Conservation (phyloP, 1,284 basidiomycete genomes). For the Meira nashicola region DNA sequence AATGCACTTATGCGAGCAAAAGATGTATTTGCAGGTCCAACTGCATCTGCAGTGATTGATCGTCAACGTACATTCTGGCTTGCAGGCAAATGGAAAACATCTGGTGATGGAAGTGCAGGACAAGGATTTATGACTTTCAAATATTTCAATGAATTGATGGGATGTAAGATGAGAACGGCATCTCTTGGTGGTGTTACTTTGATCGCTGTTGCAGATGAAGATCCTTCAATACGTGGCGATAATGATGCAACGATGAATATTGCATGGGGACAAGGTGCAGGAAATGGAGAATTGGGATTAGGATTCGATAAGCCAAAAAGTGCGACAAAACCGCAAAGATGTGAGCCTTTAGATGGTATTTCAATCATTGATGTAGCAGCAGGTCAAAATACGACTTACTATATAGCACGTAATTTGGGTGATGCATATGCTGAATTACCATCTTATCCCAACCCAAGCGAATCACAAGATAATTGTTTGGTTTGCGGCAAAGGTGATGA, state of each 20-base stretch:
- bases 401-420: conserved; percentile 64
- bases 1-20: conserved; percentile 65
- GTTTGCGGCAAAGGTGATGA: conserved; percentile 64
- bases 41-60: conserved; percentile 78
- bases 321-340: conserved; percentile 73
- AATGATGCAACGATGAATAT: conserved; percentile 73
- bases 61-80: conserved; percentile 72
- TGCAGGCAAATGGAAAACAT: conserved; percentile 72
- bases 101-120: conserved; percentile 69
- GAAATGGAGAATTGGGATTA: conserved; percentile 74
- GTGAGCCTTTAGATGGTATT: conserved; percentile 68
- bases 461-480: conserved; percentile 67
- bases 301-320: conserved; percentile 76
- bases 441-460: conserved; percentile 58
- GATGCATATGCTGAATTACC: conserved; percentile 39
- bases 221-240: conserved; percentile 49
- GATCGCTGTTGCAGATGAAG: conserved; percentile 68
- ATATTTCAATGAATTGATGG: conserved; percentile 46
- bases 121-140: conserved; percentile 35
- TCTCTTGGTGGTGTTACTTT: conserved; percentile 84
- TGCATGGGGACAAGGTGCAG: conserved; percentile 71
- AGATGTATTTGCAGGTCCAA: conserved; percentile 71
- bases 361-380: conserved; percentile 74
- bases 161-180: conserved; percentile 55
- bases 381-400: conserved; percentile 77